A percentile compares a stretch with the other conserved stretches of the same genome.
These are phyloP conservation scores for Leptoxyphium fumago DNA, from an alignment of 2,329 filamentous ascomycete species.

Conservation along the genomic window DNA sequence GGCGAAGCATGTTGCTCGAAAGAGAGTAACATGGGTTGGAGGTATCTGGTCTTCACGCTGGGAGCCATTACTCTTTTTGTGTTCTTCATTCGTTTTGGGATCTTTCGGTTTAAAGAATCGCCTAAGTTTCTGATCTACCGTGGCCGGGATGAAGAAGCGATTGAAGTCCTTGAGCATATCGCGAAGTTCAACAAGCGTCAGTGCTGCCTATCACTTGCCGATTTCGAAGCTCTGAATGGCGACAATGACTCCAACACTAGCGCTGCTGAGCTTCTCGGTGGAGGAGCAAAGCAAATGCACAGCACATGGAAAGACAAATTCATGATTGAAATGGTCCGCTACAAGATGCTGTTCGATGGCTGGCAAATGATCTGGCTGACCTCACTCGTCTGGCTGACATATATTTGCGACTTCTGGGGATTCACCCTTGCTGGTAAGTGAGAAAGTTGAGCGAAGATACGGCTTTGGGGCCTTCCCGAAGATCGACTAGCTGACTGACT, in stretches of 20 bases:
- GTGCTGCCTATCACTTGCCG: slow-evolving; percentile 21
- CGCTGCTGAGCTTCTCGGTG: slow-evolving; percentile 18
- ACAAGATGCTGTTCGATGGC: slow-evolving; percentile 31
- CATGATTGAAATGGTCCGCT: slow-evolving; percentile 26
- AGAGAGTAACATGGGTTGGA: slow-evolving; percentile 30
- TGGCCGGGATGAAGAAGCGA: slow-evolving; percentile 37
- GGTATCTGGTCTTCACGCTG: slow-evolving; percentile 28
- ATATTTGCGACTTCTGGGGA: slow-evolving; percentile 37
- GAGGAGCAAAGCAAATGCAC: slow-evolving; percentile 18
- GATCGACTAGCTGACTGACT: neutral
- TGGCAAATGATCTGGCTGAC: slow-evolving; percentile 30
- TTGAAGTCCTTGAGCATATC: slow-evolving; percentile 30
- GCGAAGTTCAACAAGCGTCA: slow-evolving; percentile 26
- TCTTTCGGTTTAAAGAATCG: slow-evolving; percentile 43
- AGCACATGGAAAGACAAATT: slow-evolving; percentile 20
- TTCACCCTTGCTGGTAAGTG: slow-evolving; percentile 31
- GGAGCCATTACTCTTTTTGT: slow-evolving; percentile 26
- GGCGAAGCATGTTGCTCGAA: slow-evolving; percentile 24
- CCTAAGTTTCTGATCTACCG: slow-evolving; percentile 44
- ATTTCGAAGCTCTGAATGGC: slow-evolving; percentile 21
- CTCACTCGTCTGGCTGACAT: slow-evolving; percentile 35
- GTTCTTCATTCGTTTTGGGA: slow-evolving; percentile 38
- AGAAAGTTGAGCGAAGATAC: too few species aligned
- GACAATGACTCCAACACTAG: slow-evolving; percentile 16
- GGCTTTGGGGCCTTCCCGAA: too few species aligned